Evolutionary conservation across 495 filamentous ascomycete genomes (phyloP).

Genomic region (Neohortaea acidophila): DNA sequence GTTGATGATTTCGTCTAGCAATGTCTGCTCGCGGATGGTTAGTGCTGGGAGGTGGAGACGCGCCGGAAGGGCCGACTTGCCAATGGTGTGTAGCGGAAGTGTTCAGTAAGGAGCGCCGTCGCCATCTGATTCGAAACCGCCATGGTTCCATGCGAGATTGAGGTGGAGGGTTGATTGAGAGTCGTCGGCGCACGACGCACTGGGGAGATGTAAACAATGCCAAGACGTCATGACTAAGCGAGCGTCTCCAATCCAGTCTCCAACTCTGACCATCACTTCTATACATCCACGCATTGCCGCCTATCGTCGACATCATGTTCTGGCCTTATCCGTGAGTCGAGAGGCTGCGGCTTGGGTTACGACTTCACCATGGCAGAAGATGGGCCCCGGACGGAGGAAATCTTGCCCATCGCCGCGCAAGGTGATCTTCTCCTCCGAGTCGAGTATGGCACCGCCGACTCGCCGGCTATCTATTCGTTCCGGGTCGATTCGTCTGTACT

Average conservation of each 20-base stretch:
- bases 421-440: slow-evolving; percentile 37
- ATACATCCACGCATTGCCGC: no score
- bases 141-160: no score
- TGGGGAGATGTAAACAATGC: neutral
- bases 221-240: neutral
- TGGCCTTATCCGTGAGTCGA: slow-evolving; percentile 16
- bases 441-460: neutral
- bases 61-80: slow-evolving; percentile 36
- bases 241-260: neutral
- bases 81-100: slow-evolving; percentile 84
- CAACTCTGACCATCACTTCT: neutral
- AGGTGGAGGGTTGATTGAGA: neutral
- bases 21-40: slow-evolving; percentile 43
- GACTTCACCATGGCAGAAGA: no score
- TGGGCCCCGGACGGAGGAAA: no score
- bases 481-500: slow-evolving; percentile 27
- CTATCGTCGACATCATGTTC: slow-evolving; percentile 15
- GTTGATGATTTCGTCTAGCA: slow-evolving; percentile 97
- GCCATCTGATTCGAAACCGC: slow-evolving; percentile 33
- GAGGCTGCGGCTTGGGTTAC: neutral
- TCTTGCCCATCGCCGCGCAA: slow-evolving; percentile 33
- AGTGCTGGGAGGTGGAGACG: slow-evolving; percentile 9
- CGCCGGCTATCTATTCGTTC: slow-evolving; percentile 18
- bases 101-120: slow-evolving; percentile 79
- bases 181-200: slow-evolving; percentile 2